Percentiles rank a stretch among this genome's conserved stretches.
Evolutionary conservation across 495 filamentous ascomycete species (phyloP).

Genomic region (Aspergillus mulundensis): DNA sequence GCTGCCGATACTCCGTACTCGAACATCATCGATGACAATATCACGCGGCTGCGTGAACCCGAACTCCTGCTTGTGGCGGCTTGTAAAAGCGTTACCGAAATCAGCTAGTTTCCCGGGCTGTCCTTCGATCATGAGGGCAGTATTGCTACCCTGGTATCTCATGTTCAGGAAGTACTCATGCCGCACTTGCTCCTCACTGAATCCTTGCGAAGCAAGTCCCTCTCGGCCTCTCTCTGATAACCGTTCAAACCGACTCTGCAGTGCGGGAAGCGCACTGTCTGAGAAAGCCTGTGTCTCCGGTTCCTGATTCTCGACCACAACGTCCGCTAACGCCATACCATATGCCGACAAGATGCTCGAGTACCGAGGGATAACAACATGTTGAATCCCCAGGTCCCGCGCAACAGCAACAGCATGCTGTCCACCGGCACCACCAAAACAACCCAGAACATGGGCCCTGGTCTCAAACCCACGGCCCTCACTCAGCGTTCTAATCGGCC

Average conservation of each 20-base stretch:
- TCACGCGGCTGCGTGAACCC: conserved; percentile 46
- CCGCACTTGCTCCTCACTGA: conserved; percentile 35
- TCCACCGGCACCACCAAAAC: conserved; percentile 92
- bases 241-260: no score
- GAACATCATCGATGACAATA: conserved; percentile 47
- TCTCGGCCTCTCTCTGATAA: no score
- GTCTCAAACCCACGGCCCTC: conserved; percentile 89
- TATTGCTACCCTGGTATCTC: conserved; percentile 51
- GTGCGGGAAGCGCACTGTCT: no score
- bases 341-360: conserved; percentile 94
- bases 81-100: conserved; percentile 42
- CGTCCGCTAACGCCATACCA: conserved; percentile 89
- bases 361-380: conserved; percentile 86
- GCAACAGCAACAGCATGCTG: conserved; percentile 97
- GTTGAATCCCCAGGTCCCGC: conserved; percentile 74
- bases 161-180: conserved; percentile 53
- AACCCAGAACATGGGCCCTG: conserved; percentile 79
- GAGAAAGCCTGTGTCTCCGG: conserved; percentile 36
- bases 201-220: conserved; percentile 24
- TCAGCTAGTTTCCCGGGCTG: conserved; percentile 34
- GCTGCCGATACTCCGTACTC: conserved; percentile 45
- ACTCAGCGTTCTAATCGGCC: conserved; percentile 86
- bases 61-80: conserved; percentile 49
- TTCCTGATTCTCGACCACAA: conserved; percentile 86
- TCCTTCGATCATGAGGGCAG: conserved; percentile 47